Evolutionary conservation across 2,329 filamentous ascomycete species (phyloP).

Genomic region (Pseudogymnoascus sp.): DNA sequence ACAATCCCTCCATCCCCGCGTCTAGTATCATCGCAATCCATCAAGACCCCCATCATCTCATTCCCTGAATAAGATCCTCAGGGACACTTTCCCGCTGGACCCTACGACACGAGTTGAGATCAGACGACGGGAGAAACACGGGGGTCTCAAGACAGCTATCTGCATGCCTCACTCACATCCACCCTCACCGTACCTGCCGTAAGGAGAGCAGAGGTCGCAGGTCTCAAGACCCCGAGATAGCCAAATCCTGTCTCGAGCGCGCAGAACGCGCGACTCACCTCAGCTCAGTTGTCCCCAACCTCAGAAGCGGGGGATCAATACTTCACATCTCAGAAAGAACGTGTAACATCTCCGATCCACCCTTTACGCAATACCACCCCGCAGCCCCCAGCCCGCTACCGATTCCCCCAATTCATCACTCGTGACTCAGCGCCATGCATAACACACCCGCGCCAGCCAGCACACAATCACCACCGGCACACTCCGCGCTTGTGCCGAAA

Average conservation of each 20-base stretch:
- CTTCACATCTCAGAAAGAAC: neutral
- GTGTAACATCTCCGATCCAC: neutral
- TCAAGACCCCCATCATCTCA: neutral
- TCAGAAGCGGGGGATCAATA: neutral
- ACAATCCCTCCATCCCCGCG: neutral
- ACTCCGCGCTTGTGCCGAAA: neutral
- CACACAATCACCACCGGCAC: slow-evolving; percentile 1
- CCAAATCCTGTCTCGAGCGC: neutral
- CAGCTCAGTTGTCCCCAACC: neutral
- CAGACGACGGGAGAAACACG: neutral
- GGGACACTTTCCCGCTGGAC: neutral
- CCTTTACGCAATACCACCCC: neutral
- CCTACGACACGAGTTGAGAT: neutral
- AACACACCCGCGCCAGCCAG: neutral
- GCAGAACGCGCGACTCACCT: neutral
- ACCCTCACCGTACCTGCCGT: neutral
- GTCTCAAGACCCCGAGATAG: neutral
- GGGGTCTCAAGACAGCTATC: neutral
- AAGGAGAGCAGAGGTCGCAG: neutral
- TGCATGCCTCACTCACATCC: neutral
- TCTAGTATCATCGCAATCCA: neutral
- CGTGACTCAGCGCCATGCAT: neutral
- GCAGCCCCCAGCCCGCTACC: neutral
- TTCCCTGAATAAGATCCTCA: neutral
- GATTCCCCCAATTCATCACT: neutral